Percentiles rank a stretch among this genome's conserved stretches.
phyloP scores from a whole-genome alignment of 2,329 filamentous ascomycete species.

The Lasiodiplodia theobromae region DNA sequence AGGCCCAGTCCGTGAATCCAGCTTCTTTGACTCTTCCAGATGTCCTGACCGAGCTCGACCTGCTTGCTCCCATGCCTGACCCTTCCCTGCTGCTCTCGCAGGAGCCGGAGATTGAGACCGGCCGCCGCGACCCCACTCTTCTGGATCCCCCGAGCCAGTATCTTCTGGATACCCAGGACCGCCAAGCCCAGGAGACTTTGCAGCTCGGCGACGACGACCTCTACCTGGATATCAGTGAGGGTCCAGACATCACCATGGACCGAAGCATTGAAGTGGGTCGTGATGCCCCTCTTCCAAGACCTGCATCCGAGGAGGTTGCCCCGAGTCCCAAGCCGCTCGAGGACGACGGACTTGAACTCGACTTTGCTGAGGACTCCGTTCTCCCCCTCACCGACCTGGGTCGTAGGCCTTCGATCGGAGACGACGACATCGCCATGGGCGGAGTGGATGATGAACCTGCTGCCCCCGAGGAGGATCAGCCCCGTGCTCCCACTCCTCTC shows the following conservation, averaged over 20 bases:
- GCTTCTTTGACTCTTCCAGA: constrained; percentile 90
- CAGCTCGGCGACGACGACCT: constrained; percentile 64
- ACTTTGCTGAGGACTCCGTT: constrained; percentile 42
- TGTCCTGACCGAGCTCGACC: constrained; percentile 89
- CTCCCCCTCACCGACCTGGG: constrained; percentile 31
- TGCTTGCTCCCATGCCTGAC: constrained; percentile 80
- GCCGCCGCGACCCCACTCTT: constrained; percentile 51
- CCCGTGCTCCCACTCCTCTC: constrained; percentile 17
- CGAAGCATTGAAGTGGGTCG: constrained; percentile 87
- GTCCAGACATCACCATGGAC: constrained; percentile 45
- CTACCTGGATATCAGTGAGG: constrained; percentile 71
- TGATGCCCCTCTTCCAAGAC: constrained; percentile 72
- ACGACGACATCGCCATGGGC: constrained; percentile 52
- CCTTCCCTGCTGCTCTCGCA: constrained; percentile 83
- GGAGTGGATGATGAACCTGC: constrained; percentile 51
- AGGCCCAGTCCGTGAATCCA: constrained; percentile 77
- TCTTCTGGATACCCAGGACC: constrained; percentile 36
- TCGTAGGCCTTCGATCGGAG: constrained; percentile 28
- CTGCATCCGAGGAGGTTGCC: constrained; percentile 42
- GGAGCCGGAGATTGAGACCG: constrained; percentile 64
- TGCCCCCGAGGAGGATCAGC: constrained; percentile 29
- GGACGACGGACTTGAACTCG: constrained; percentile 59
- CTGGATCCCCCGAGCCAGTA: constrained; percentile 48
- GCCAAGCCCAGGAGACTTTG: constrained; percentile 30
- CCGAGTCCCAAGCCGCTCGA: constrained; percentile 61